Base-by-base conservation (phyloP, 257 asterid species). In the Capsicum chinense region DNA sequence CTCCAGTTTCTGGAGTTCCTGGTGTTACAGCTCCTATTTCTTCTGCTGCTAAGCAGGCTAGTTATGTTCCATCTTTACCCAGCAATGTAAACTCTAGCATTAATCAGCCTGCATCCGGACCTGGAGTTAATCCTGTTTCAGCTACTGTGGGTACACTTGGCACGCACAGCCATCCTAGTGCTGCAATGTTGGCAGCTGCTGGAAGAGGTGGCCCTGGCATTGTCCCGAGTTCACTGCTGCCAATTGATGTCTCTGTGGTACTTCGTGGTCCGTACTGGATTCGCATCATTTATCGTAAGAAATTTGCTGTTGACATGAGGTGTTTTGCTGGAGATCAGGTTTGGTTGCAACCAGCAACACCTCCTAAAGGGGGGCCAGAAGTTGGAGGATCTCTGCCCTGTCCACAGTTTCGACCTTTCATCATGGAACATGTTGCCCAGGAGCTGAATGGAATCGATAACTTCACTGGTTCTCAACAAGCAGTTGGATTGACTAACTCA, bases 251-350 rank as follows among this genome's bases (percentile, higher is more conserved):
- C 80, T 95, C 99, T 89, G 99, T 97, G 73, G 99, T 97, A 80
- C 95, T 97, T 83, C 94, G 97, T 86, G 99, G 99, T 85, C 99
- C 99, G 63, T 97, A 97, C 86, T 97, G 99, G 99, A 95, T 97
- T 83, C 89, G 99, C 87, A 95, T 97, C 79, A 94, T 97, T 79
- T 97, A 95, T 86, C 97, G 99, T 52, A 97, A 95, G 89, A 90
- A 93, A 59, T 94, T 97, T 86, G 97, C 99, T n/a, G 99, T 97
- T 67, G 99, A 97, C 87, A 95, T 97, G 99, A 93, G 99, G 74
- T 97, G 99, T 89, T 97, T 90, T 91, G 97, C 99, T 83, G 99
- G 99, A 88, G 99, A 95, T 90, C 99, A 97, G 86, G 99, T 97
- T 39, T 97, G 99, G 99, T 87, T 97, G 92, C 99, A 97, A 90